A percentile compares a stretch with the other conserved stretches of the same genome.
These are phyloP conservation scores for Penicillium psychrofluorescens DNA, from an alignment of 495 filamentous ascomycete species.

Conservation along the genomic window DNA sequence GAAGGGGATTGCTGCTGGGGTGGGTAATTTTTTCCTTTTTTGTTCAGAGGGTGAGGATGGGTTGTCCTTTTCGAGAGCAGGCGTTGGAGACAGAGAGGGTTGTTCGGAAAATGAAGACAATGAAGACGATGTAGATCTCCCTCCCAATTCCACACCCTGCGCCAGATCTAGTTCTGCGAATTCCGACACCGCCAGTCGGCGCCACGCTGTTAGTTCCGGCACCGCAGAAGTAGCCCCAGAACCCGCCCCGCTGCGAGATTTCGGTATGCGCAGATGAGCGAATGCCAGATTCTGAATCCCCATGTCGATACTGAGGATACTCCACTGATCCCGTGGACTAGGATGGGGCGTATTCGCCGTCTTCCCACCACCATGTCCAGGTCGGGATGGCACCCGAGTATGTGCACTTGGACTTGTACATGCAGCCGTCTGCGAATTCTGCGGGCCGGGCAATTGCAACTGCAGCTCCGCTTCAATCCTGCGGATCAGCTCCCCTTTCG, in stretches of 20 bases:
- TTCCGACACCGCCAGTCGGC: constrained; percentile 22
- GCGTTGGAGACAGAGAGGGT: no score
- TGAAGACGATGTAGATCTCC: no score
- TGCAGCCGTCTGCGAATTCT: no score
- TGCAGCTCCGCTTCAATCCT: constrained; percentile 17
- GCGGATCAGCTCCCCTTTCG: constrained; percentile 34
- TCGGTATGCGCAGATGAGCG: constrained; percentile 25
- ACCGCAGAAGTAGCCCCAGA: neutral
- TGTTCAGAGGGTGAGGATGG: neutral
- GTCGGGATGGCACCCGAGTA: no score
- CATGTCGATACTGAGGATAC: constrained; percentile 80
- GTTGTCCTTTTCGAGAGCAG: neutral
- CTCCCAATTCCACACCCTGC: no score
- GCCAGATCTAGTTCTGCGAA: constrained; percentile 6
- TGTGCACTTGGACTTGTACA: no score
- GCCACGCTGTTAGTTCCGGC: constrained; percentile 29
- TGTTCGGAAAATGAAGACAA: no score
- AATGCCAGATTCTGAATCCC: constrained; percentile 81
- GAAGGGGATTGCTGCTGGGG: constrained; percentile 39
- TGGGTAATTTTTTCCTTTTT: neutral
- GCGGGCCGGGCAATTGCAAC: neutral
- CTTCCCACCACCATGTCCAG: neutral
- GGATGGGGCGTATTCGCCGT: neutral
- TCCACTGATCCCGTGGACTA: constrained; percentile 7
- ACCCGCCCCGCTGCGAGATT: neutral